A percentile compares a stretch with the other conserved stretches of the same genome.
phyloP scores from a whole-genome alignment of 805 yeast species.

The Zygoascus flipseniorum region DNA sequence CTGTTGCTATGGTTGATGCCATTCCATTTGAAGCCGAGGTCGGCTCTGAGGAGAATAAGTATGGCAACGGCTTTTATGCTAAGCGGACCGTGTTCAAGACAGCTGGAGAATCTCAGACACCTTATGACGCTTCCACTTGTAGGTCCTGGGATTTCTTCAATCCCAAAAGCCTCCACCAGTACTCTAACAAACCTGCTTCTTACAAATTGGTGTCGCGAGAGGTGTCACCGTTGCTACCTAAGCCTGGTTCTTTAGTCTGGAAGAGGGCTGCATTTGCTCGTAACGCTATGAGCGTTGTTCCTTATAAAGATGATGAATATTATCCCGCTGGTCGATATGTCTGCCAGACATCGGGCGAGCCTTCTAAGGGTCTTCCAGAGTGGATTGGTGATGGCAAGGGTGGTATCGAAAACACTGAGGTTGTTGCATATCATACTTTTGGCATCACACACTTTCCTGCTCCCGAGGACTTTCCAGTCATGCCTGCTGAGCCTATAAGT shows the following conservation, averaged over 20 bases:
- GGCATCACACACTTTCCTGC: conserved; percentile 84
- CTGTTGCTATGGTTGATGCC: conserved; percentile 55
- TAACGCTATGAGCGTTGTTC: conserved; percentile 57
- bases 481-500: conserved; percentile 80
- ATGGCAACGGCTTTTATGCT: conserved; percentile 70
- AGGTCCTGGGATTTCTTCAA: conserved; percentile 50
- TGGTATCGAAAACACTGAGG: conserved; percentile 47
- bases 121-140: conserved; percentile 49
- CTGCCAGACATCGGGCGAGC: conserved; percentile 29
- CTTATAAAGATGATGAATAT: conserved; percentile 61
- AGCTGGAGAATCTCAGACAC: conserved; percentile 58
- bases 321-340: conserved; percentile 61
- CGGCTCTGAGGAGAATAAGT: conserved; percentile 58
- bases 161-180: conserved; percentile 56
- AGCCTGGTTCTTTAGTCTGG: conserved; percentile 62
- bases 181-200: conserved; percentile 68
- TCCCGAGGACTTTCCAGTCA: conserved; percentile 83
- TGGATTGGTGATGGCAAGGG: conserved; percentile 30
- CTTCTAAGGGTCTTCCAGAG: conserved; percentile 19
- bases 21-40: conserved; percentile 55
- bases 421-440: conserved; percentile 71
- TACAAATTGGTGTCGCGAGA: conserved; percentile 73
- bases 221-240: conserved; percentile 57
- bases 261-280: conserved; percentile 82
- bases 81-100: conserved; percentile 48